These are phyloP conservation scores for Xylaria telfairii DNA, from an alignment of 495 filamentous ascomycete species.

Conservation along the genomic window DNA sequence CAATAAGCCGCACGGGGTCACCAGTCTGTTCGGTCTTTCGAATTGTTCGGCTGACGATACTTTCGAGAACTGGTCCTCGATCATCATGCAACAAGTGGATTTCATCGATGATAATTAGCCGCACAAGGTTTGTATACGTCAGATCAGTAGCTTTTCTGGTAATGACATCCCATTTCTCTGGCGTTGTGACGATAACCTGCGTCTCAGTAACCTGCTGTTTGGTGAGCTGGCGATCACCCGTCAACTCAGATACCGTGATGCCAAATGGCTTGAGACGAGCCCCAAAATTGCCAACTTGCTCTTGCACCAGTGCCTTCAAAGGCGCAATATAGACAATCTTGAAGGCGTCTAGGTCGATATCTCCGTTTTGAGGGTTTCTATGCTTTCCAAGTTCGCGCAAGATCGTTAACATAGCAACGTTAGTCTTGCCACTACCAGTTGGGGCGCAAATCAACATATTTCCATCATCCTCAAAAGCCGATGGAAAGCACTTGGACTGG, in stretches of 20 bases:
- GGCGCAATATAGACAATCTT: slow-evolving; percentile 97
- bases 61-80: slow-evolving; percentile 94
- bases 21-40: slow-evolving; percentile 91
- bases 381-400: slow-evolving; percentile 97
- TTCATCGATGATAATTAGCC: slow-evolving; percentile 95
- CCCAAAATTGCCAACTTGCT: slow-evolving; percentile 97
- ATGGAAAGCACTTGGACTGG: slow-evolving; percentile 88
- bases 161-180: slow-evolving; percentile 99
- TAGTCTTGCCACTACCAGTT: slow-evolving; percentile 97
- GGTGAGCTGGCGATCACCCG: slow-evolving; percentile 96
- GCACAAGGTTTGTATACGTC: slow-evolving; percentile 95
- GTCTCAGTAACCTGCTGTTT: slow-evolving; percentile 98
- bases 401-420: slow-evolving; percentile 97
- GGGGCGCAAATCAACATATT: slow-evolving; percentile 98
- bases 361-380: slow-evolving; percentile 81
- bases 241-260: slow-evolving; percentile 90
- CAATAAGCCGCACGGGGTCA: slow-evolving; percentile 87
- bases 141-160: slow-evolving; percentile 97
- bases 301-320: slow-evolving; percentile 92
- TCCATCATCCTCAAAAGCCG: slow-evolving; percentile 91
- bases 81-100: slow-evolving; percentile 98
- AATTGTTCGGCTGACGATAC: slow-evolving; percentile 94
- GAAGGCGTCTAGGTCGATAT: slow-evolving; percentile 93
- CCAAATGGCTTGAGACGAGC: slow-evolving; percentile 88
- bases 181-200: slow-evolving; percentile 97